These are phyloP conservation scores for Chalciporus piperatus DNA, from an alignment of 768 basidiomycete species.

Conservation along the genomic window DNA sequence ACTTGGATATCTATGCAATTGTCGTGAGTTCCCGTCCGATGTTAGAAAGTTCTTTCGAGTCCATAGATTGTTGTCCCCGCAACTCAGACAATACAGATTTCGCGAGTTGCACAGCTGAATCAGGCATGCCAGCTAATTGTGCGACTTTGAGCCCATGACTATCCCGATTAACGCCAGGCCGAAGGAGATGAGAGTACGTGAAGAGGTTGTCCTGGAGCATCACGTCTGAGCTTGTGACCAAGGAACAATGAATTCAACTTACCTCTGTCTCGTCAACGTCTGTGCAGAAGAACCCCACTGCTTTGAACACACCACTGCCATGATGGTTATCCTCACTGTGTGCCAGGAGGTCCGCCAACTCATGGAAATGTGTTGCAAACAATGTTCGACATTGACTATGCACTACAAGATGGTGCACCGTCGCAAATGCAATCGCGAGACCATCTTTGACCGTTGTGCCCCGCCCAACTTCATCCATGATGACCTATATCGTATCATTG, in stretches of 20 bases:
- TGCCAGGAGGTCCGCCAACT: slow-evolving; percentile 82
- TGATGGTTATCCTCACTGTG: slow-evolving; percentile 41
- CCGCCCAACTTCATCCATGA: slow-evolving; percentile 99
- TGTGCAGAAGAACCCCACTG: slow-evolving; percentile 85
- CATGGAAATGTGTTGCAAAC: slow-evolving; percentile 99
- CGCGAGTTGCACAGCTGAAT: slow-evolving; percentile 58
- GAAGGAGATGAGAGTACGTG: slow-evolving; percentile 77
- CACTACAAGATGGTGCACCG: slow-evolving; percentile 75
- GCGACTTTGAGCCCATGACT: slow-evolving; percentile 93
- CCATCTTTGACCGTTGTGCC: slow-evolving; percentile 94
- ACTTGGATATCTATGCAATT: background rate
- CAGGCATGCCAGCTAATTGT: slow-evolving; percentile 80
- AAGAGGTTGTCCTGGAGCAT: slow-evolving; percentile 65
- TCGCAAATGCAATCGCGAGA: slow-evolving; percentile 89
- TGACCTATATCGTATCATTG: slow-evolving; percentile 56
- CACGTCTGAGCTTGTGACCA: background rate
- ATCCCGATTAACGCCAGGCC: slow-evolving; percentile 82
- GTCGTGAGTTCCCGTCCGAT: slow-evolving; percentile 31
- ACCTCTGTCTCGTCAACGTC: slow-evolving; percentile 79
- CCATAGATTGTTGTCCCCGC: slow-evolving; percentile 22
- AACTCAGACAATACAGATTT: slow-evolving; percentile 47
- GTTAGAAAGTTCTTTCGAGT: slow-evolving; percentile 29
- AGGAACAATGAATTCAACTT: slow-evolving; percentile 25
- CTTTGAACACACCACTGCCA: slow-evolving; percentile 49
- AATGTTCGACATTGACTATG: slow-evolving; percentile 78